Percentiles rank a stretch among this genome's conserved stretches.
These are phyloP conservation scores for Fraxinus anomala DNA, from an alignment of 257 asterid genomes.

Conservation along the genomic window DNA sequence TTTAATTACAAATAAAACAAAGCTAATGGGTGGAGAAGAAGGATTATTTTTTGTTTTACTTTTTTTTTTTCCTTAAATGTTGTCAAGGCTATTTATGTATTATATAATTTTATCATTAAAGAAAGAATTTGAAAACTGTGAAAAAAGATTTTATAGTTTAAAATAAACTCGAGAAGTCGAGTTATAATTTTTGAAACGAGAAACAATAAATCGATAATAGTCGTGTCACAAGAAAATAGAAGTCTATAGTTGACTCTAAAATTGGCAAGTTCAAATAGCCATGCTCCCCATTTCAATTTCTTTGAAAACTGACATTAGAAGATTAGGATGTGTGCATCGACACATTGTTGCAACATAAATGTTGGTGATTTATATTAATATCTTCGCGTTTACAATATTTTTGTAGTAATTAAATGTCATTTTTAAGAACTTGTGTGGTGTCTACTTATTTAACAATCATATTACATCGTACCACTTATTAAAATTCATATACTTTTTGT, in stretches of 20 bases:
- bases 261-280: slow-evolving; percentile 13
- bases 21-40: neutral
- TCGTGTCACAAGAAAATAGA: neutral
- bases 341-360: slow-evolving; percentile 37
- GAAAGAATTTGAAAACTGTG: neutral
- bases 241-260: neutral
- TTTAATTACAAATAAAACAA: neutral
- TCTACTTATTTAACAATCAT: too few relatives aligned
- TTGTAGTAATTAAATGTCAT: neutral
- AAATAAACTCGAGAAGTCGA: neutral
- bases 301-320: slow-evolving; percentile 33
- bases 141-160: neutral
- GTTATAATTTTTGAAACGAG: neutral
- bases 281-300: slow-evolving; percentile 35
- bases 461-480: too few relatives aligned
- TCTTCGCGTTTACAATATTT: neutral
- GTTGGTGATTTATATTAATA: slow-evolving; percentile 7
- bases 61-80: too few relatives aligned
- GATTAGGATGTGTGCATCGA: slow-evolving; percentile 34
- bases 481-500: too few relatives aligned
- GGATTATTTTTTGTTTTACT: too few relatives aligned
- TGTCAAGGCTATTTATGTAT: too few relatives aligned
- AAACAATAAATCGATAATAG: neutral
- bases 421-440: neutral
- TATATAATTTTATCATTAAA: neutral